These are phyloP conservation scores for Quercus tomentella DNA, from an alignment of 331 rosid genomes.

Conservation along the genomic window DNA sequence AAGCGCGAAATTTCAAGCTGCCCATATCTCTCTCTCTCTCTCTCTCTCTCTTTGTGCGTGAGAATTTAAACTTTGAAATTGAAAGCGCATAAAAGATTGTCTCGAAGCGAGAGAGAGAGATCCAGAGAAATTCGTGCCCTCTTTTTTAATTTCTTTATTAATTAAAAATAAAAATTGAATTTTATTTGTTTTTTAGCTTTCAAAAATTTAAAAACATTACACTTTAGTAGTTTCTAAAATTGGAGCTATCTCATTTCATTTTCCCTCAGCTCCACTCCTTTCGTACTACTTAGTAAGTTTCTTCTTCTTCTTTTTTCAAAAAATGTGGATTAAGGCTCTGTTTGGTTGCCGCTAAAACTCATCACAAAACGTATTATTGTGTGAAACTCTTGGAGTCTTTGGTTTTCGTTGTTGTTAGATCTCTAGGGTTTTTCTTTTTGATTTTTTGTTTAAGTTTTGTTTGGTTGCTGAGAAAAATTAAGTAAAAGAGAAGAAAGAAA, in stretches of 20 bases:
- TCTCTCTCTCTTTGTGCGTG: background rate
- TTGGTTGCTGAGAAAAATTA: background rate
- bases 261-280: background rate
- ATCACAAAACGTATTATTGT: background rate
- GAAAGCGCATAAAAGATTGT: background rate
- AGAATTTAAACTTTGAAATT: background rate
- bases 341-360: background rate
- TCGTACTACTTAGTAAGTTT: background rate
- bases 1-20: constrained; percentile 25
- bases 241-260: no score
- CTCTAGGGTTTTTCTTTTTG: background rate
- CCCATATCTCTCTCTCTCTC: background rate
- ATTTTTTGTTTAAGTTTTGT: background rate
- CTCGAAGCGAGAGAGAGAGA: background rate
- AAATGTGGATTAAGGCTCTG: background rate
- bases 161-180: background rate
- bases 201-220: background rate
- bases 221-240: no score
- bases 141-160: background rate
- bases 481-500: background rate
- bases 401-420: background rate
- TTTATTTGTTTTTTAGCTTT: background rate
- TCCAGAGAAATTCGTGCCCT: background rate
- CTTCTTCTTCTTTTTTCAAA: background rate
- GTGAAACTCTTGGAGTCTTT: background rate